Evolutionary conservation across 2,329 filamentous ascomycete species (phyloP).

Genomic region (Penicillium sp.): DNA sequence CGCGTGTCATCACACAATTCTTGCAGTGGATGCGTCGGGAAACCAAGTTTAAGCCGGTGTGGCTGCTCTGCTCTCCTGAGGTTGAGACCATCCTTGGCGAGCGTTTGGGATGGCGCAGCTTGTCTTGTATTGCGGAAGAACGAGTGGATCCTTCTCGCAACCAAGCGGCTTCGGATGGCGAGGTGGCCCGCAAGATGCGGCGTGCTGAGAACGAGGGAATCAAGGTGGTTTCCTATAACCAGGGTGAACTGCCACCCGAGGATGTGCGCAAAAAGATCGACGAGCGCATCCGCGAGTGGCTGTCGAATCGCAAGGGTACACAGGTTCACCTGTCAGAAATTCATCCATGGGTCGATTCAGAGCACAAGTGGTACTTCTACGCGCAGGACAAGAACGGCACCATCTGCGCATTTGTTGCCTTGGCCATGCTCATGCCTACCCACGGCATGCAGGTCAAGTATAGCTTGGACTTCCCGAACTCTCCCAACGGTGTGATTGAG

Average conservation of each 20-base stretch:
- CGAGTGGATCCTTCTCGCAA: slow-evolving; percentile 70
- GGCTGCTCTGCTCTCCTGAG: slow-evolving; percentile 77
- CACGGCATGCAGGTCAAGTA: slow-evolving; percentile 95
- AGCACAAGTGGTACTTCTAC: slow-evolving; percentile 80
- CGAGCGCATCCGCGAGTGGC: slow-evolving; percentile 71
- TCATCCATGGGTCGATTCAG: slow-evolving; percentile 75
- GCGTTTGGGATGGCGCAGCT: slow-evolving; percentile 77
- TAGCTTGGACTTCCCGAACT: slow-evolving; percentile 83
- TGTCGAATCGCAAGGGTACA: slow-evolving; percentile 68
- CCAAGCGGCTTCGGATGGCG: slow-evolving; percentile 57
- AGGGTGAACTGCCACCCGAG: slow-evolving; percentile 58
- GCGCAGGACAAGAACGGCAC: slow-evolving; percentile 66
- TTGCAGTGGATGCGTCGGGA: slow-evolving; percentile 69
- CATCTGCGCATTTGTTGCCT: slow-evolving; percentile 70
- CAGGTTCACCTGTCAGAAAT: slow-evolving; percentile 91
- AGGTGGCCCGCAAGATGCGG: slow-evolving; percentile 68
- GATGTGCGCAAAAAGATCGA: slow-evolving; percentile 66
- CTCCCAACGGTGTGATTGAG: slow-evolving; percentile 84
- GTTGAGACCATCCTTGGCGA: slow-evolving; percentile 74
- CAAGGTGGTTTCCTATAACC: slow-evolving; percentile 66
- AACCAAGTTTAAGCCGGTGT: slow-evolving; percentile 69
- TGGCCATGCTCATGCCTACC: slow-evolving; percentile 71
- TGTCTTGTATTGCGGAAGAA: slow-evolving; percentile 85
- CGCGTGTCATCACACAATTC: slow-evolving; percentile 66
- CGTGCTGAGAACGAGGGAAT: slow-evolving; percentile 78